Evolutionary conservation across 148 eudicot species (phyloP), one percentile per base, ranked within the genome.

Genomic region (Dysphania ambrosioides): DNA sequence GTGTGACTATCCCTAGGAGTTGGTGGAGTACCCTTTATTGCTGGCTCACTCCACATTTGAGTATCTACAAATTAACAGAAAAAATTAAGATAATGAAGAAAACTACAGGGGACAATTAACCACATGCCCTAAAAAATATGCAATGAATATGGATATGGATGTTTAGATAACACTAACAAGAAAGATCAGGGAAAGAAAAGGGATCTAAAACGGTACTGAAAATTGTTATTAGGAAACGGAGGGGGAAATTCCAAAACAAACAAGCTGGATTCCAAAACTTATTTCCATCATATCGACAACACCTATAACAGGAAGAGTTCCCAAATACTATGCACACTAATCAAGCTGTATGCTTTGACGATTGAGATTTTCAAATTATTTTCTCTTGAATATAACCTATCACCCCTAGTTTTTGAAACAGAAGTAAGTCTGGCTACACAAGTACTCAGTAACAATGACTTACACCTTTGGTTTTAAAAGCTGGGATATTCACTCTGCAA

Each of bases 1-100:
- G 89, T 90, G 73, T 94, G 98, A 83, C 97, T 94, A 79, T 94
- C 98, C 82, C 98, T 88, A 34, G 97, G 96, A 61, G 61, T 75
- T 7, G 98, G 98, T 7, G 89, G 87, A 41, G 49, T 76, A 34
- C 97, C 97, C 73, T 88, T 87, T 47, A 86, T 75, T 41, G 79
- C 79, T 57, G 90, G 88, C 76, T 88, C 87, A 77, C 85, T 90
- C 97, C 97, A 92, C 35, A 83, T 70, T 75, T 80, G 79, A 75
- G 85, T 82, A 62, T 79, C 98, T 93, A 82, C 82, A 73, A 67
- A 81, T 23, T n/a, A 76, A 34, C 40, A 70, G 19, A 8, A 35
- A n/a, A 27, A 49, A 35, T 21, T 60, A 47, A 65, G 41, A 30
- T 61, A 26, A 29, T 61, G 66, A 61, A 4, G 38, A 61, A 61